phyloP scores from a whole-genome alignment of 495 filamentous ascomycete genomes.

The Talaromyces borbonicus region DNA sequence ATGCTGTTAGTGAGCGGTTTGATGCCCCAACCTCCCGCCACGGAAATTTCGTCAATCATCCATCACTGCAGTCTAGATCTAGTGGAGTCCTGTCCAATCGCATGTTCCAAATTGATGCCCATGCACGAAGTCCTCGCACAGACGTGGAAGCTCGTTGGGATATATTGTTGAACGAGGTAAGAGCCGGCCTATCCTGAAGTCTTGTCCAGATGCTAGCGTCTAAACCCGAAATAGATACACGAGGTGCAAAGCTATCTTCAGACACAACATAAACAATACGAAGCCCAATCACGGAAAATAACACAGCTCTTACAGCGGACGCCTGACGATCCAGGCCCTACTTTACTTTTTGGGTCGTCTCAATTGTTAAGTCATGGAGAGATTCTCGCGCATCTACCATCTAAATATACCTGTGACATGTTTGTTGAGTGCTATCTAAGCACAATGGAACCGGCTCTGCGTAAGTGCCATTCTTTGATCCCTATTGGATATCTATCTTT shows the following conservation, averaged over 20 bases:
- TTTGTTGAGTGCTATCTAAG: not conserved
- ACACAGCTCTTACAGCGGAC: not conserved
- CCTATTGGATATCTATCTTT: not conserved
- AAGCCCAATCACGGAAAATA: not conserved
- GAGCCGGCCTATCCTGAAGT: not conserved
- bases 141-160: not conserved
- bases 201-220: not conserved
- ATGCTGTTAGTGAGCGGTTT: not conserved
- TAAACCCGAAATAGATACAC: not conserved
- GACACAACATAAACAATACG: conserved; percentile 1
- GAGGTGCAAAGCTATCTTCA: conserved; percentile 1
- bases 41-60: no score
- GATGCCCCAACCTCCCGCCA: not conserved
- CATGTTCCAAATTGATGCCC: not conserved
- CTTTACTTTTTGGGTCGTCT: not conserved
- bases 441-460: not conserved
- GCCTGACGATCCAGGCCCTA: not conserved
- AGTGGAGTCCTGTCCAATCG: not conserved
- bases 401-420: not conserved
- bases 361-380: not conserved
- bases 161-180: not conserved
- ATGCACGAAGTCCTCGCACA: not conserved
- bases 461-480: not conserved
- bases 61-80: not conserved
- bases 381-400: not conserved